Evolutionary conservation across 345 rosid genomes (phyloP).

Genomic region (Bruguiera gymnorhiza): DNA sequence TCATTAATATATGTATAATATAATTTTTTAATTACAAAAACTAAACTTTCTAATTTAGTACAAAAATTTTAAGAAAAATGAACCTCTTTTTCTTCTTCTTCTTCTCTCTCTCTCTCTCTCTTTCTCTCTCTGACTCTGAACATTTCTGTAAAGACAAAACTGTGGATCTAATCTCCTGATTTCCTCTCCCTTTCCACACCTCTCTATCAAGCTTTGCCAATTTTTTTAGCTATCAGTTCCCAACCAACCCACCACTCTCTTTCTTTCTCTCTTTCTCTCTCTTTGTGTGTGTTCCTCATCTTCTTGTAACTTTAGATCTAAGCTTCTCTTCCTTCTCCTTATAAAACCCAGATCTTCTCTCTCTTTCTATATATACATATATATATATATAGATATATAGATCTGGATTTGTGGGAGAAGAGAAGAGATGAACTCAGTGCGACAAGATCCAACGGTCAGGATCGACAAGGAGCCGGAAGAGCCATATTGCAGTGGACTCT

Average conservation of each 20-base stretch:
- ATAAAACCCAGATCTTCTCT: background rate
- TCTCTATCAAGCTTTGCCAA: background rate
- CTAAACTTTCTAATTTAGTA: background rate
- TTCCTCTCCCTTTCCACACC: too few relatives aligned
- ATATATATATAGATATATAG: background rate
- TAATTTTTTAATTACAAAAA: too few relatives aligned
- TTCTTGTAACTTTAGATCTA: background rate
- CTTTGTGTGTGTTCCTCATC: background rate
- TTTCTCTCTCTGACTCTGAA: background rate
- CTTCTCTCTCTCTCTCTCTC: constrained; percentile 8
- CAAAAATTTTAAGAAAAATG: background rate
- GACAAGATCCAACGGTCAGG: constrained; percentile 54
- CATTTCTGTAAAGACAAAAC: constrained; percentile 14
- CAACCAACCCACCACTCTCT: too few relatives aligned
- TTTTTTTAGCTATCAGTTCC: background rate
- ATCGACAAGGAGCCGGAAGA: constrained; percentile 46
- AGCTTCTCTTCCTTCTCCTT: background rate
- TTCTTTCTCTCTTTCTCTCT: background rate
- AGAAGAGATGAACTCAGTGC: constrained; percentile 7
- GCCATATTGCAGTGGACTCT: background rate
- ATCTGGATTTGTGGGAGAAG: background rate
- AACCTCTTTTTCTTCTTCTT: background rate
- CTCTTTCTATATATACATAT: background rate
- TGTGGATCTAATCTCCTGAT: background rate
- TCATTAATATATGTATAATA: too few relatives aligned